phyloP scores from a whole-genome alignment of 1,284 basidiomycete genomes.

The Termitomyces sp. region DNA sequence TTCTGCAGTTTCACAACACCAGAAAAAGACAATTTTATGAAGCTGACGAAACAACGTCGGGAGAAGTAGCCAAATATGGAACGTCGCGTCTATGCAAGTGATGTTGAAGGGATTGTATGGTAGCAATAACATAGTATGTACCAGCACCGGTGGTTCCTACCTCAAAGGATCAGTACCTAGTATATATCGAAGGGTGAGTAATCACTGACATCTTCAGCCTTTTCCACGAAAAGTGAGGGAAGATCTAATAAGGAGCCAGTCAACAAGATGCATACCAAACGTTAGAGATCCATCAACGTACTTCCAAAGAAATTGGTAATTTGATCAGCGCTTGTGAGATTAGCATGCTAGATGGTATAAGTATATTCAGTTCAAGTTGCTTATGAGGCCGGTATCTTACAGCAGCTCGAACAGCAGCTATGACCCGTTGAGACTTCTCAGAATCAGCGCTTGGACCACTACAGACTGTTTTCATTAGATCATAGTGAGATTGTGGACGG shows the following conservation, averaged over 20 bases:
- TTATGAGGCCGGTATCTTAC: slow-evolving; percentile 26
- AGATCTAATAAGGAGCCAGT: slow-evolving; percentile 30
- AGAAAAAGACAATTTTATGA: slow-evolving; percentile 67
- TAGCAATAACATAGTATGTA: slow-evolving; percentile 17
- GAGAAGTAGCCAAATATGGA: slow-evolving; percentile 77
- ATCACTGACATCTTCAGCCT: slow-evolving; percentile 40
- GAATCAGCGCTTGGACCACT: slow-evolving; percentile 28
- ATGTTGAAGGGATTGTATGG: background rate
- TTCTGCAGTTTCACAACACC: slow-evolving; percentile 57
- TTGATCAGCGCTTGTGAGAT: slow-evolving; percentile 50
- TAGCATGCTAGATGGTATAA: slow-evolving; percentile 35
- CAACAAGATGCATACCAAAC: background rate
- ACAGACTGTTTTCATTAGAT: slow-evolving; percentile 30
- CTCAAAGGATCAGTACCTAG: background rate
- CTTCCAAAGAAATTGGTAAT: slow-evolving; percentile 62
- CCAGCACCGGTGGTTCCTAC: slow-evolving; percentile 38
- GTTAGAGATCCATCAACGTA: slow-evolving; percentile 28
- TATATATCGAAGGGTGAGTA: background rate
- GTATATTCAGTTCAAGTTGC: slow-evolving; percentile 1
- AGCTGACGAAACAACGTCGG: slow-evolving; percentile 68
- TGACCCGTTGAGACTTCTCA: slow-evolving; percentile 26
- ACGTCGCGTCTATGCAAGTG: slow-evolving; percentile 47
- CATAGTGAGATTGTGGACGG: slow-evolving; percentile 32
- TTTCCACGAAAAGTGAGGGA: slow-evolving; percentile 52
- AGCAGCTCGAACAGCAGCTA: slow-evolving; percentile 35